Conservation (phyloP, 192 early-diverging fungal genomes). For the Gamsiella multidivaricata region DNA sequence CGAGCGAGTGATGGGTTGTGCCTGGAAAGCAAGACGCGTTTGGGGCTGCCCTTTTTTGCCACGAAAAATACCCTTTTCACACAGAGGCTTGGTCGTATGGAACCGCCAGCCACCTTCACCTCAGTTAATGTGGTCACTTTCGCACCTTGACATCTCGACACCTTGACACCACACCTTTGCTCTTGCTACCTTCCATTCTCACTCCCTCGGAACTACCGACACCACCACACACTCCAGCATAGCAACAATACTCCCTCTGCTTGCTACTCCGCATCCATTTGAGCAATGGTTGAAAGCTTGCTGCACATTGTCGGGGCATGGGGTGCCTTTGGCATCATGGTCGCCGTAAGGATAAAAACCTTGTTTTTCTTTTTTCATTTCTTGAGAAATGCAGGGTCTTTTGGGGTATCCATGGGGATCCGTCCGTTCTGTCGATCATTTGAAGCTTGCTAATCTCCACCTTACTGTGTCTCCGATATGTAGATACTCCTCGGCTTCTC, state of each 20-base stretch:
- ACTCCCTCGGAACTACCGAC: no score
- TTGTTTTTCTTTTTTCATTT: not conserved
- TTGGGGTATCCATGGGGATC: not conserved
- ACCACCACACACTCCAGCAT: not conserved
- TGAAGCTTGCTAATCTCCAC: no score
- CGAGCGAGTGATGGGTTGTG: not conserved
- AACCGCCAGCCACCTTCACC: not conserved
- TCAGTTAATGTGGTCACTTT: not conserved
- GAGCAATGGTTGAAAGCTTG: conserved; percentile 17
- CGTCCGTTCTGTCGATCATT: not conserved
- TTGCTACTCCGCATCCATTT: not conserved
- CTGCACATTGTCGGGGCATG: conserved; percentile 57
- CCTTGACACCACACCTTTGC: no score
- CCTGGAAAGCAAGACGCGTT: not conserved
- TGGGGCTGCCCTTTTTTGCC: not conserved
- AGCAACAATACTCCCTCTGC: not conserved
- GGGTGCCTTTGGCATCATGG: conserved; percentile 60
- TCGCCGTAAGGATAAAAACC: conserved; percentile 47
- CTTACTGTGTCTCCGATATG: no score
- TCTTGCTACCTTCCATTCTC: no score
- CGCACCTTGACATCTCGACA: not conserved
- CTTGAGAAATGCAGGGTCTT: no score
- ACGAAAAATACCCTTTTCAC: conserved; percentile 1
- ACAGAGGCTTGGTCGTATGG: no score
- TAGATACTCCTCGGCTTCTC: conserved; percentile 62